These are phyloP conservation scores for Kodamaea laetipori DNA, from an alignment of 805 yeast genomes.

Conservation along the genomic window DNA sequence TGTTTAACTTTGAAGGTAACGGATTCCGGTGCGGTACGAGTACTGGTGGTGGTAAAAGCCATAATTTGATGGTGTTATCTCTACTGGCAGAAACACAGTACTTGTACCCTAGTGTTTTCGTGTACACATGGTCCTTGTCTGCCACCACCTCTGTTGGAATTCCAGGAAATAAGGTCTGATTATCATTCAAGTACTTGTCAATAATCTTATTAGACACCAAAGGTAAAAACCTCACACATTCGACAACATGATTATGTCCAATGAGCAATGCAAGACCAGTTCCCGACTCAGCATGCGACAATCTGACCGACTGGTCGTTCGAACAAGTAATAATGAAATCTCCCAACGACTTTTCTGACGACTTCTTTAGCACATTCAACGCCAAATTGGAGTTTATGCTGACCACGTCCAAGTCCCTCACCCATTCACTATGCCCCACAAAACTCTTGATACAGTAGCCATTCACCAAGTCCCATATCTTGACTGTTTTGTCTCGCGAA, in stretches of 20 bases:
- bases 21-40: slow-evolving; percentile 57
- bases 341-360: slow-evolving; percentile 39
- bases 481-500: slow-evolving; percentile 63
- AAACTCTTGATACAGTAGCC: slow-evolving; percentile 71
- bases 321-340: slow-evolving; percentile 72
- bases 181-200: slow-evolving; percentile 44
- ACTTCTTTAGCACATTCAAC: slow-evolving; percentile 12
- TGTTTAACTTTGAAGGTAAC: slow-evolving; percentile 49
- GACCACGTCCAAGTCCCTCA: slow-evolving; percentile 58
- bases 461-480: slow-evolving; percentile 63
- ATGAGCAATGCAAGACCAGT: slow-evolving; percentile 65
- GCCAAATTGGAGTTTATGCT: slow-evolving; percentile 16
- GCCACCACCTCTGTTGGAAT: slow-evolving; percentile 33
- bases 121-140: slow-evolving; percentile 28
- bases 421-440: slow-evolving; percentile 88
- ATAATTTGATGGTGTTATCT: slow-evolving; percentile 70
- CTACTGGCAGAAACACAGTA: slow-evolving; percentile 80
- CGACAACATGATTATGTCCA: slow-evolving; percentile 86
- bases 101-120: slow-evolving; percentile 53
- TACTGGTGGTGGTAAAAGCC: slow-evolving; percentile 74
- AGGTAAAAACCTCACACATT: slow-evolving; percentile 70
- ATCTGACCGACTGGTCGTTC: slow-evolving; percentile 71
- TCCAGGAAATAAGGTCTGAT: slow-evolving; percentile 32
- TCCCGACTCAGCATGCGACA: slow-evolving; percentile 67
- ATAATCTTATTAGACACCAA: slow-evolving; percentile 46